These are phyloP conservation scores for Rosellinia necatrix DNA, from an alignment of 2,329 filamentous ascomycete species.

Conservation along the genomic window DNA sequence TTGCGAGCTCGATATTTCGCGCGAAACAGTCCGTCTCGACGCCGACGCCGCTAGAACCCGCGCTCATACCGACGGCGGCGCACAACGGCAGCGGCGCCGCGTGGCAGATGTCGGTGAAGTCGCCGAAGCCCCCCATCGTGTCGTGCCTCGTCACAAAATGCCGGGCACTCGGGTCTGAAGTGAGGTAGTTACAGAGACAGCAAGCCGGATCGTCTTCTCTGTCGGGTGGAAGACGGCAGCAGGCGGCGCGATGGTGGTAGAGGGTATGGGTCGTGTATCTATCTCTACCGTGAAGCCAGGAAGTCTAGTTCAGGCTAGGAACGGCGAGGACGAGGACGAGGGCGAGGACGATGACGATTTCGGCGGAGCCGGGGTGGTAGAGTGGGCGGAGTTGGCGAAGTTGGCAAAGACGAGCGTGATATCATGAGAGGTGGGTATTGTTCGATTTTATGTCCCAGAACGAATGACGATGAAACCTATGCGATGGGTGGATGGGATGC, in stretches of 20 bases:
- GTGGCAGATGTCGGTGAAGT: constrained; percentile 85
- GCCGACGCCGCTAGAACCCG: constrained; percentile 69
- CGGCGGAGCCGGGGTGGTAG: neutral
- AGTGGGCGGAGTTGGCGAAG: constrained; percentile 3
- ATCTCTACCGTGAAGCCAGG: neutral
- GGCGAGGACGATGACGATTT: constrained; percentile 6
- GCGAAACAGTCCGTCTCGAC: constrained; percentile 93
- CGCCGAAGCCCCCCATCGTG: constrained; percentile 81
- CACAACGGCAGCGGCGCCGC: constrained; percentile 87
- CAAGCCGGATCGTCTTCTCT: neutral
- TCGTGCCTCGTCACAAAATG: neutral
- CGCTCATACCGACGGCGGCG: constrained; percentile 77
- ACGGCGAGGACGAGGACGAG: too few species aligned
- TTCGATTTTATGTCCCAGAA: constrained; percentile 18
- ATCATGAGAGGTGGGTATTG: constrained; percentile 9
- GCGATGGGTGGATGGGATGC: neutral
- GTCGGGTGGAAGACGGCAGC: neutral
- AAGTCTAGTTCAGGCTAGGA: too few species aligned
- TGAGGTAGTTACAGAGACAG: constrained; percentile 8
- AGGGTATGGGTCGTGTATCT: neutral
- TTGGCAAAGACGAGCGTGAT: too few species aligned
- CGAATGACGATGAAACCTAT: constrained; percentile 28
- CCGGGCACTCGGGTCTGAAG: too few species aligned
- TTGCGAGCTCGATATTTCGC: constrained; percentile 91
- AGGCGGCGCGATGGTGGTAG: neutral